Percentiles rank a stretch among this genome's conserved stretches.
These are phyloP conservation scores for Dovyalis caffra DNA, from an alignment of 345 rosid genomes.

Conservation along the genomic window DNA sequence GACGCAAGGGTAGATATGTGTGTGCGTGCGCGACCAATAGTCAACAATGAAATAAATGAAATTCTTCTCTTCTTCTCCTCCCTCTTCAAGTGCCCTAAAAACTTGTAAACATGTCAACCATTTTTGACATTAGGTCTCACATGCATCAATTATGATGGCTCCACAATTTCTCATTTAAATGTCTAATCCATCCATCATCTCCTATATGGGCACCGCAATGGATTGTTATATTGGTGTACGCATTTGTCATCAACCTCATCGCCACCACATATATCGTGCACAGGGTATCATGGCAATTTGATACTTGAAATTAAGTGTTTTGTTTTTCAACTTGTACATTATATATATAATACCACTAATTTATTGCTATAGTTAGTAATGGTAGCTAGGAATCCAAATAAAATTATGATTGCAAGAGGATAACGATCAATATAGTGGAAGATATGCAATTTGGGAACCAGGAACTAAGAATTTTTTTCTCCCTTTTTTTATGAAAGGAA, in stretches of 20 bases:
- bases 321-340: constrained; percentile 31
- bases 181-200: constrained; percentile 19
- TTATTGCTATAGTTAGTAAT: too few relatives aligned
- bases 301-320: background rate
- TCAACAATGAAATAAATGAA: constrained; percentile 34
- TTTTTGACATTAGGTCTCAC: constrained; percentile 23
- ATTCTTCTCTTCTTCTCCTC: constrained; percentile 7
- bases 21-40: constrained; percentile 1
- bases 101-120: background rate
- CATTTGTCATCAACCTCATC: constrained; percentile 18
- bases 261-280: background rate
- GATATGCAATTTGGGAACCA: too few relatives aligned
- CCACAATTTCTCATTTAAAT: background rate
- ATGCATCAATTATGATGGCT: constrained; percentile 25
- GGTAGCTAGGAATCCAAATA: background rate
- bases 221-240: constrained; percentile 26
- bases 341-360: too few relatives aligned
- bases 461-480: background rate
- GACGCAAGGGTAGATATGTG: background rate
- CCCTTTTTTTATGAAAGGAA: background rate
- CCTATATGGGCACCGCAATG: constrained; percentile 14
- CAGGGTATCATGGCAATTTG: constrained; percentile 25
- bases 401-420: too few relatives aligned
- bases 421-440: too few relatives aligned
- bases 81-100: constrained; percentile 20